Base-by-base conservation (phyloP, 1,139 yeast genomes). In the Fermentozyma sake region DNA sequence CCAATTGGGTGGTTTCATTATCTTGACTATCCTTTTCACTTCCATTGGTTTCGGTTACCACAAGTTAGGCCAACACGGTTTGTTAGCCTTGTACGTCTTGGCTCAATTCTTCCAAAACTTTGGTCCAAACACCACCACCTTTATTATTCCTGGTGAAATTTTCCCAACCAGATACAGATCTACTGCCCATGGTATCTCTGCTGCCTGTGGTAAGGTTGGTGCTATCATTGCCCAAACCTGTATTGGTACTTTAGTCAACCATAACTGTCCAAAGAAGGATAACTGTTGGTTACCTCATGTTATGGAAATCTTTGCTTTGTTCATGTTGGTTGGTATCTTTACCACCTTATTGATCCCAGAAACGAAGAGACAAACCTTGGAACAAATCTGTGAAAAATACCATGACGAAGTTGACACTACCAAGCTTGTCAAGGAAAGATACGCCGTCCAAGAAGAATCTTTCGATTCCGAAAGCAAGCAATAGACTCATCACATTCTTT, bases 141-240 rank as follows among this genome's bases (percentile, higher is more conserved):
- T 91, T 63, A 75, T 91, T 49, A 77, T 86, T 48, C 97, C 98
- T 27, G 98, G 97, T 59, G 98, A 91, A 69, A 73, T 79, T 51
- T 91, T 72, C 85, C 98, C 98, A 55, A 91, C 98, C 27, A 76
- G 94, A 64, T 86, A 87, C 68, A 85, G 98, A 76, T 91, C 97
- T 23, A 80, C 96, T 44, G 96, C 97, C 31, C 98, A 91, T 56
- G 98, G 98, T 72, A 66, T 91, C 40, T 85, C 96, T 44, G 98
- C 98, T 42, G 97, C 95, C 30, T 57, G 77, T 28, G 98, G 98
- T 73, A 91, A 91, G 67, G 69, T 84, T 42, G 98, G 98, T 68
- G 97, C 98, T 36, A 85, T 91, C 44, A 76, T 91, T 63, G 97
- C 97, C 20, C 93, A 87, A 64, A 81, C 94, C 38, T 80, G 83